phyloP scores from a whole-genome alignment of 2,329 filamentous ascomycete genomes.

The Phyllosticta ampelicida region DNA sequence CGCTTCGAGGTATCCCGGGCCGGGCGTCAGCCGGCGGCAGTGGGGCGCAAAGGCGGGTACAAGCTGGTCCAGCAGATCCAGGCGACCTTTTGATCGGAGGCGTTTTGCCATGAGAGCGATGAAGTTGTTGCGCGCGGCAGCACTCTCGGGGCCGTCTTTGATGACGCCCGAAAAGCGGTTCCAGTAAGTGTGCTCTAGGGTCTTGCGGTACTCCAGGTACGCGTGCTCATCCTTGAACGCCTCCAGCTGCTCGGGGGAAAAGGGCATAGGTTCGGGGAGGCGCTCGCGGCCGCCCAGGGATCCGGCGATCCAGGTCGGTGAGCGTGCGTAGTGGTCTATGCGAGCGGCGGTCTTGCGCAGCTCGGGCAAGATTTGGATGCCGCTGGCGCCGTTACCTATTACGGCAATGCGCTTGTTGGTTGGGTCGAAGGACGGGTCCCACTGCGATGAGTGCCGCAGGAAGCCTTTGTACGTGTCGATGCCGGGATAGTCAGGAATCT shows the following conservation, averaged over 20 bases:
- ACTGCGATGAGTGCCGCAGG: constrained; percentile 51
- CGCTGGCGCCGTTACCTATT: constrained; percentile 54
- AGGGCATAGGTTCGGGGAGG: constrained; percentile 33
- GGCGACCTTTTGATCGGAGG: constrained; percentile 23
- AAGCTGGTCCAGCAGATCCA: constrained; percentile 31
- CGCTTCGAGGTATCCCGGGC: constrained; percentile 28
- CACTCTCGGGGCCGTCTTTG: constrained; percentile 26
- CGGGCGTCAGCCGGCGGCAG: constrained; percentile 24
- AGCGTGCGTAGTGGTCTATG: constrained; percentile 44
- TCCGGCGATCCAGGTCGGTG: constrained; percentile 47
- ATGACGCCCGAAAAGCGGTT: constrained; percentile 33
- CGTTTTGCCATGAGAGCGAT: constrained; percentile 28
- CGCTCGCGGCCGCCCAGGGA: constrained; percentile 39
- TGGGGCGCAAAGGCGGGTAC: constrained; percentile 29
- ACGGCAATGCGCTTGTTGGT: constrained; percentile 48
- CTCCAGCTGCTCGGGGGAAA: constrained; percentile 41
- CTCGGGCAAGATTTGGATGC: constrained; percentile 53
- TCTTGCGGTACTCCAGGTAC: constrained; percentile 42
- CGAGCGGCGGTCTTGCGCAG: constrained; percentile 43
- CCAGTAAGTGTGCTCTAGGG: constrained; percentile 48
- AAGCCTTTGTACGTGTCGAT: constrained; percentile 44
- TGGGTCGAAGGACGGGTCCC: constrained; percentile 44
- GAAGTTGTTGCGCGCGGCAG: constrained; percentile 21
- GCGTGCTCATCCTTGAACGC: constrained; percentile 49
- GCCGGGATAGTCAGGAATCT: constrained; percentile 50